Evolutionary conservation across 768 basidiomycete genomes (phyloP).

Genomic region (Collybiopsis confluens): DNA sequence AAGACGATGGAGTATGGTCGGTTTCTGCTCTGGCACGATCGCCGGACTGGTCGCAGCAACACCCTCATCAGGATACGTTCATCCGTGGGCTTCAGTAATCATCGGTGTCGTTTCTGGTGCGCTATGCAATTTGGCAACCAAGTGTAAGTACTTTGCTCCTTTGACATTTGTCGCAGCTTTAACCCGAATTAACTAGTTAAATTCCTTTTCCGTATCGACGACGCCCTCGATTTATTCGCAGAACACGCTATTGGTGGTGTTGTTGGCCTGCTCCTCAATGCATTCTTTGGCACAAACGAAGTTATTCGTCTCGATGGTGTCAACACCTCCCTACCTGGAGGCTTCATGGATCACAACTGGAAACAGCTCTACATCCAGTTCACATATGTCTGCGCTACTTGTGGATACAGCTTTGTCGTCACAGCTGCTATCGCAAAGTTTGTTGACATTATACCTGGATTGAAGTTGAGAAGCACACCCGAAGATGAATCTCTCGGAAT

Average conservation of each 20-base stretch:
- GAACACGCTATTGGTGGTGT: conserved; percentile 87
- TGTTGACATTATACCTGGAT: conserved; percentile 54
- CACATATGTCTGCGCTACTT: conserved; percentile 54
- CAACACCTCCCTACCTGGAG: conserved; percentile 47
- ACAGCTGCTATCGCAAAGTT: conserved; percentile 58
- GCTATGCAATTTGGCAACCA: conserved; percentile 81
- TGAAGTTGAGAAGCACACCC: conserved; percentile 47
- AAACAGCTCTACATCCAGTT: conserved; percentile 80
- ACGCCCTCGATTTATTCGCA: conserved; percentile 89
- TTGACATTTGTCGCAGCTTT: not conserved
- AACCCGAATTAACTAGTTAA: conserved; percentile 56
- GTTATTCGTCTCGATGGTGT: conserved; percentile 70
- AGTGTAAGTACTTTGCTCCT: conserved; percentile 41
- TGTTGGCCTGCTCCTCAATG: conserved; percentile 69
- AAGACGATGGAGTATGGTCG: conserved; percentile 84
- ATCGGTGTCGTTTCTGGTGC: conserved; percentile 71
- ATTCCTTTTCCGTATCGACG: conserved; percentile 69
- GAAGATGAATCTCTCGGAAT: conserved; percentile 61
- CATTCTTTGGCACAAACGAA: conserved; percentile 63
- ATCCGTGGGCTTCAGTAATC: conserved; percentile 72
- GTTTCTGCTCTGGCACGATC: conserved; percentile 87
- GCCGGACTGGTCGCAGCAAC: conserved; percentile 88
- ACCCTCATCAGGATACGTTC: conserved; percentile 79
- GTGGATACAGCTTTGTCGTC: conserved; percentile 55
- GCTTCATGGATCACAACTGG: conserved; percentile 75